These are phyloP conservation scores for Sporothrix euskadiensis DNA, from an alignment of 2,329 filamentous ascomycete species.

Conservation along the genomic window DNA sequence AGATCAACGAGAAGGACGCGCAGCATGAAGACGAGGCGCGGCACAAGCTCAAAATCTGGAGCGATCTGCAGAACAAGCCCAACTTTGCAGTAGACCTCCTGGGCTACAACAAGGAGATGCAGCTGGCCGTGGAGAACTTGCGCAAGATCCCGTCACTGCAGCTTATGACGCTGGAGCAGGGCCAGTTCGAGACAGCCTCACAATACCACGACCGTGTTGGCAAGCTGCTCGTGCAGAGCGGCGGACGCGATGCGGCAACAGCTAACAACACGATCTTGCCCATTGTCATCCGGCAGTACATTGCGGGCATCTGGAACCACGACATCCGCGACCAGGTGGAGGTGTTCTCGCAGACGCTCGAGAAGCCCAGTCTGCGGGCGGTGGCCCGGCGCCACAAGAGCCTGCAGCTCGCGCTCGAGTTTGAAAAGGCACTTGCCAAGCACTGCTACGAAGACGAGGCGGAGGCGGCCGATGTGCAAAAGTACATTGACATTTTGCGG, in stretches of 20 bases:
- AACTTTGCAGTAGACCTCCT: constrained; percentile 50
- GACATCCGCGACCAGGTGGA: constrained; percentile 49
- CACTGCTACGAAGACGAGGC: constrained; percentile 46
- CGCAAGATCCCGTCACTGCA: constrained; percentile 56
- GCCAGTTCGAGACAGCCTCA: constrained; percentile 52
- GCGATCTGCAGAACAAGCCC: constrained; percentile 43
- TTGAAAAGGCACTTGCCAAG: constrained; percentile 55
- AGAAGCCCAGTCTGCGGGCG: constrained; percentile 42
- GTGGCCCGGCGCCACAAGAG: constrained; percentile 55
- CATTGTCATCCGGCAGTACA: constrained; percentile 48
- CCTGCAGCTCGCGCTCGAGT: constrained; percentile 57
- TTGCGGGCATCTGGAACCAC: constrained; percentile 53
- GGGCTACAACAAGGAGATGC: constrained; percentile 55
- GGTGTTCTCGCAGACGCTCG: constrained; percentile 38
- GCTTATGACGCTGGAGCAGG: constrained; percentile 55
- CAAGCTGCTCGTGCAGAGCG: constrained; percentile 44
- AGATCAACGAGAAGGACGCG: constrained; percentile 42
- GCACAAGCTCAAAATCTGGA: constrained; percentile 49
- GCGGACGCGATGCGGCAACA: constrained; percentile 34
- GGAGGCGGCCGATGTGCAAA: constrained; percentile 43
- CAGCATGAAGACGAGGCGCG: constrained; percentile 43
- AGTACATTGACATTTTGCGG: constrained; percentile 55
- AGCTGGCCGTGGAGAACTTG: constrained; percentile 49
- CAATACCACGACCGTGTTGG: constrained; percentile 52
- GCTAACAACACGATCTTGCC: constrained; percentile 34